Evolutionary conservation across 73 alveolate species (phyloP).

Genomic region (Paramecium caudatum): DNA sequence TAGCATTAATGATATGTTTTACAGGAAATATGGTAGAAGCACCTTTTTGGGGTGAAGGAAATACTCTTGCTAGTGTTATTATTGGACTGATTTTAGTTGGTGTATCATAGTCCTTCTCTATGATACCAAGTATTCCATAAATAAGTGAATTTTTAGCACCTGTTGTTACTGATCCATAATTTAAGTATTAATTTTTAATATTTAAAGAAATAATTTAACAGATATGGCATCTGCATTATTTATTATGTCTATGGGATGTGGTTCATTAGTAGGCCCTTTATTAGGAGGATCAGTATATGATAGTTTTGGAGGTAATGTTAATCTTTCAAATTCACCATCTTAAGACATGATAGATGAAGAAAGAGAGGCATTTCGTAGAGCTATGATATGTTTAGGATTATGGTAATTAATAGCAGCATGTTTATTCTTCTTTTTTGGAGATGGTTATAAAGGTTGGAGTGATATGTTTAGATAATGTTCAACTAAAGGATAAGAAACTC

Average conservation of each 20-base stretch:
- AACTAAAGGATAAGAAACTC: neutral
- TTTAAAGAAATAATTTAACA: constrained; percentile 23
- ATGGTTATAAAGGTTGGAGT: constrained; percentile 64
- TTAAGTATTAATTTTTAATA: neutral
- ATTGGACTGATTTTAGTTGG: constrained; percentile 65
- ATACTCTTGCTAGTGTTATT: constrained; percentile 44
- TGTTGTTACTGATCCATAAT: constrained; percentile 48
- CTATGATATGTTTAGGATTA: constrained; percentile 12
- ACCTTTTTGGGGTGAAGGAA: constrained; percentile 67
- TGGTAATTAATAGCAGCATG: constrained; percentile 50
- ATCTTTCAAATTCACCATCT: neutral
- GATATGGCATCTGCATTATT: constrained; percentile 67
- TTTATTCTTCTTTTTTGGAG: constrained; percentile 55
- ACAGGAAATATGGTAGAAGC: constrained; percentile 64
- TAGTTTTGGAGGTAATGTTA: constrained; percentile 59
- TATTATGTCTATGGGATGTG: constrained; percentile 66
- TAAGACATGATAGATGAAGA: constrained; percentile 23
- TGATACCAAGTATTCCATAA: constrained; percentile 61
- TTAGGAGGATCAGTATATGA: constrained; percentile 58
- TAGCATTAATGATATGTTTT: constrained; percentile 47
- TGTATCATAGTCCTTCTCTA: constrained; percentile 5
- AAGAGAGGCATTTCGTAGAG: constrained; percentile 18
- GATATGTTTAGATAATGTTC: constrained; percentile 22
- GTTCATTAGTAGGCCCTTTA: constrained; percentile 27
- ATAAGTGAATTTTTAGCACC: constrained; percentile 59